These are phyloP conservation scores for Trametes versicolor DNA, from an alignment of 1,284 basidiomycete species.

Conservation along the genomic window DNA sequence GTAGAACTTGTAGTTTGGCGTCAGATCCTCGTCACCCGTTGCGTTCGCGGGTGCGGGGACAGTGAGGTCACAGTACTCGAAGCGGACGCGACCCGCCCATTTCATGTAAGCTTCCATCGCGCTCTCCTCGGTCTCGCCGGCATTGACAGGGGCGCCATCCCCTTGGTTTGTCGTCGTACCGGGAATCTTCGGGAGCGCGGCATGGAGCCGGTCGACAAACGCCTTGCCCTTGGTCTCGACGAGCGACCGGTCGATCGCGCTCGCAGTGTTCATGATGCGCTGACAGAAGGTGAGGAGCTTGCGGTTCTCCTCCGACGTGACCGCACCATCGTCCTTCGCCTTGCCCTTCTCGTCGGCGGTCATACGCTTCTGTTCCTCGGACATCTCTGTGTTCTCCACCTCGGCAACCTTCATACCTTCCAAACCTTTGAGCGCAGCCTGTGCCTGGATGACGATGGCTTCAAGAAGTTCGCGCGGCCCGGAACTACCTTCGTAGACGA, in stretches of 20 bases:
- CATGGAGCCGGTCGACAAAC: conserved; percentile 82
- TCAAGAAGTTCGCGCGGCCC: conserved; percentile 91
- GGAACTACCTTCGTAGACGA: conserved; percentile 88
- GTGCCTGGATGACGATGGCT: conserved; percentile 88
- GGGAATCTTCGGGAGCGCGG: conserved; percentile 76
- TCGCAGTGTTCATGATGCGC: conserved; percentile 81
- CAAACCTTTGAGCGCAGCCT: conserved; percentile 86
- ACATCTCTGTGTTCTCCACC: conserved; percentile 67
- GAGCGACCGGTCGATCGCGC: conserved; percentile 85
- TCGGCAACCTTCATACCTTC: conserved; percentile 64
- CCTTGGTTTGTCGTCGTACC: conserved; percentile 52
- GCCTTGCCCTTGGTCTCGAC: conserved; percentile 86
- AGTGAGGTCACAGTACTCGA: conserved; percentile 88
- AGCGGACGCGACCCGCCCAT: conserved; percentile 83
- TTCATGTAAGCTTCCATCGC: conserved; percentile 77
- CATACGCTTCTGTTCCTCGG: conserved; percentile 86
- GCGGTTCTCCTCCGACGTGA: conserved; percentile 71
- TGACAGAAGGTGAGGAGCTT: conserved; percentile 77
- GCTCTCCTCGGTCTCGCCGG: conserved; percentile 70
- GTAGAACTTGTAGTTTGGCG: conserved; percentile 81
- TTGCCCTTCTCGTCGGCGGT: conserved; percentile 70
- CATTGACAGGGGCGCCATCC: conserved; percentile 52
- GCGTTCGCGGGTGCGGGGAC: conserved; percentile 50
- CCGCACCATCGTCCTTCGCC: conserved; percentile 57
- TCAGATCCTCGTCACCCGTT: conserved; percentile 54